Conservation (phyloP, 2,329 filamentous ascomycete genomes). For the Endothia cerciana region DNA sequence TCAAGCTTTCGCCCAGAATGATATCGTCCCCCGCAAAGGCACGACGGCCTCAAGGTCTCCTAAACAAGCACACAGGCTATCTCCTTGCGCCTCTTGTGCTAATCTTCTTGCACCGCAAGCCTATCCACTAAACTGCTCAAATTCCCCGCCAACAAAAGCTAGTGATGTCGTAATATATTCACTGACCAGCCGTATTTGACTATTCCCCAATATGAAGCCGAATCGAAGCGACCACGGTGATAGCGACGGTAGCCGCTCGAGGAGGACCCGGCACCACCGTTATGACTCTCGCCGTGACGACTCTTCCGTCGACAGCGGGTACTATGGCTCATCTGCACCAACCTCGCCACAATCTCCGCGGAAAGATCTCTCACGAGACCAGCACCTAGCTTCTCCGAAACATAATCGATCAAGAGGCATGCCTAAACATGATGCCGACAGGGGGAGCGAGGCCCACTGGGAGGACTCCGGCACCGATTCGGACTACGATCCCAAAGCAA, state of each 20-base stretch:
- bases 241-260: not conserved
- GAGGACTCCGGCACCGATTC: conserved; percentile 12
- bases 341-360: conserved; percentile 16
- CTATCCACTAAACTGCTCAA: not conserved
- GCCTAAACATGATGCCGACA: conserved; percentile 6
- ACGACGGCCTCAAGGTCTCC: too few relatives aligned
- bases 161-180: not conserved
- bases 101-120: not conserved
- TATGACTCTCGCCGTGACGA: conserved; percentile 8
- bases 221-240: not conserved
- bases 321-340: conserved; percentile 24
- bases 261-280: conserved; percentile 1
- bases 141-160: not conserved
- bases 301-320: conserved; percentile 26
- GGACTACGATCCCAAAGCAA: conserved; percentile 27
- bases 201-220: not conserved
- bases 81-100: not conserved
- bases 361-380: not conserved
- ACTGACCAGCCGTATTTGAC: not conserved
- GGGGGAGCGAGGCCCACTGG: conserved; percentile 5
- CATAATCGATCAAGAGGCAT: not conserved
- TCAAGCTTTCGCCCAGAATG: not conserved
- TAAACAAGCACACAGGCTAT: not conserved
- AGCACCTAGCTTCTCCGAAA: conserved; percentile 5
- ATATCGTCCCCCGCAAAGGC: too few relatives aligned